Base-by-base conservation (phyloP, 495 filamentous ascomycete genomes). In the Aspergillus sclerotiicarbonarius region DNA sequence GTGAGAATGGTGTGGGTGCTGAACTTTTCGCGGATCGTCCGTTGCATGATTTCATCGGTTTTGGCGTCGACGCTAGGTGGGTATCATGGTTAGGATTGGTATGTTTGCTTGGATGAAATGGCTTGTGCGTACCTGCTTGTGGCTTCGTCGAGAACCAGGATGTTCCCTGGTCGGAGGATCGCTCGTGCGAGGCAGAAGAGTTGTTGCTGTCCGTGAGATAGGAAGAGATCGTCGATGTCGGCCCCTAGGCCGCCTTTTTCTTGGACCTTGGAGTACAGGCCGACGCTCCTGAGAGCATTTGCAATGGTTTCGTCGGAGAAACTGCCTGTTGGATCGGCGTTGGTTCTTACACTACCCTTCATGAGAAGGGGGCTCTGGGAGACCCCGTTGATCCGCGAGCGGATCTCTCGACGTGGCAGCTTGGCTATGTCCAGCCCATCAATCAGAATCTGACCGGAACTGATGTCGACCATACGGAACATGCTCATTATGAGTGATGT, bases 141-240 rank as follows among this genome's bases (percentile, higher is more conserved):
- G 8, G 74, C 73, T 62, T 82, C 79, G 43, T 82, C 80, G n/a
- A 82, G 69, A 13, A 81, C 69, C 16, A 82, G 66, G 51, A 82
- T 74, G 41, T 71, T 75, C 15, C 75, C 71, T 16, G 57, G 63
- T 25, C 79, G 68, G 31, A 90, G 69, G 8, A 90, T 68, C 0
- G 82, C 85, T 3, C 85, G 76, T 4, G 81, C 84, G n/a, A 90
- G 74, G 58, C 80, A 81, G 61, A 89, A 80, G 5, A 90, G 78
- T 69, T 89, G 87, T 35, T 75, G 75, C 61, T 90, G 85, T 0
- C 87, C 87, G 47, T 82, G 79, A 0, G 80, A 84, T 5, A 88
- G 75, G 58, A 73, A 71, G 43, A 79, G 70, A 10, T 71, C 74
- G 7, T 76, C 74, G 47, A 87, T 75, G 9, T 78, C 71, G 2